phyloP scores from a whole-genome alignment of 2,329 filamentous ascomycete genomes.

The Mycosphaerella sp. region DNA sequence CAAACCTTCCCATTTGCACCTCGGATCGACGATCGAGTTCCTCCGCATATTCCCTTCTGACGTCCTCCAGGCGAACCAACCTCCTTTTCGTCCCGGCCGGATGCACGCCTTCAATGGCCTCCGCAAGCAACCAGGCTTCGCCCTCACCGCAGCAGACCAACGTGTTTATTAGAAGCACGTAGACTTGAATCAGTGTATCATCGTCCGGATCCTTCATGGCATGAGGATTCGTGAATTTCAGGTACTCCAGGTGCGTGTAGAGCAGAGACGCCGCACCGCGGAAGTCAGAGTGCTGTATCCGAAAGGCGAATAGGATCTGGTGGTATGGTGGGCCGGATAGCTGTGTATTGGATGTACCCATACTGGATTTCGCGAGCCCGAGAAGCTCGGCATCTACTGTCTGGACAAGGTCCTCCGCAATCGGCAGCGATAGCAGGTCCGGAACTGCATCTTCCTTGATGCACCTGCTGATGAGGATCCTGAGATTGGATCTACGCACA shows the following conservation, averaged over 20 bases:
- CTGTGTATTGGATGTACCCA: conserved; percentile 46
- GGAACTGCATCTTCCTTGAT: conserved; percentile 28
- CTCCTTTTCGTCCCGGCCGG: conserved; percentile 51
- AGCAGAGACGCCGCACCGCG: conserved; percentile 62
- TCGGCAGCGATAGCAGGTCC: conserved; percentile 63
- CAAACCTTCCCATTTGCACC: conserved; percentile 84
- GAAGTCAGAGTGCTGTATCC: conserved; percentile 77
- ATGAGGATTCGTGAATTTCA: conserved; percentile 30
- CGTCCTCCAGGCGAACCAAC: conserved; percentile 77
- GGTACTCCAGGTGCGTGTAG: conserved; percentile 50
- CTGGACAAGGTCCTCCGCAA: conserved; percentile 63
- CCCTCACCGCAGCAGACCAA: conserved; percentile 76
- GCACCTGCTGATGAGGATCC: conserved; percentile 52
- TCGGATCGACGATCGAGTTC: conserved; percentile 84
- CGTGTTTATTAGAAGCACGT: conserved; percentile 88
- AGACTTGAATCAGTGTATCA: conserved; percentile 60
- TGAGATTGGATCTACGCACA: conserved; percentile 61
- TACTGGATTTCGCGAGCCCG: conserved; percentile 61
- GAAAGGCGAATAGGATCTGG: conserved; percentile 85
- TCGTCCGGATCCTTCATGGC: conserved; percentile 40
- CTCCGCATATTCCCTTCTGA: conserved; percentile 81
- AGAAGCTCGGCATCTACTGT: conserved; percentile 73
- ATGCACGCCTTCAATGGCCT: conserved; percentile 41
- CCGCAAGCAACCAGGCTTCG: conserved; percentile 71
- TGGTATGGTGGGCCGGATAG: conserved; percentile 59